phyloP scores from a whole-genome alignment of 2,329 filamentous ascomycete species.

The Metarhizium humberi region DNA sequence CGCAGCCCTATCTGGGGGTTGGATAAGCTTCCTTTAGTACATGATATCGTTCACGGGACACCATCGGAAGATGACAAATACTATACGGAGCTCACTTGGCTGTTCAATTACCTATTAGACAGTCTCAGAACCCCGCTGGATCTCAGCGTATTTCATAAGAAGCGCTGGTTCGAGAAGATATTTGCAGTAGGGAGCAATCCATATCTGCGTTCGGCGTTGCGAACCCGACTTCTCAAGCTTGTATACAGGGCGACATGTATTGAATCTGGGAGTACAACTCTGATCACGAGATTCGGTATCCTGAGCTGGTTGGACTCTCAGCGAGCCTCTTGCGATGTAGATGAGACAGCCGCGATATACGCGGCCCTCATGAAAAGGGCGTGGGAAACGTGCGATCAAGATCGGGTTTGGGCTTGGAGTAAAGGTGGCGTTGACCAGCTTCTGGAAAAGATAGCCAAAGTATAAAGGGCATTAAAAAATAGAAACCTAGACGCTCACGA shows the following conservation, averaged over 20 bases:
- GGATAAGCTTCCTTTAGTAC: constrained; percentile 63
- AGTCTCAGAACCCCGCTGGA: constrained; percentile 52
- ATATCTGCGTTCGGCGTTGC: constrained; percentile 48
- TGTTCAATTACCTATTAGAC: constrained; percentile 61
- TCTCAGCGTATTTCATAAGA: constrained; percentile 50
- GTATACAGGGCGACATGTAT: constrained; percentile 60
- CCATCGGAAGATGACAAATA: constrained; percentile 66
- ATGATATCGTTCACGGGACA: constrained; percentile 51
- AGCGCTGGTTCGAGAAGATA: constrained; percentile 65
- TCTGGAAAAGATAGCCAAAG: not conserved
- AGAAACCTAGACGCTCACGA: not conserved
- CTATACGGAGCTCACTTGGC: constrained; percentile 65
- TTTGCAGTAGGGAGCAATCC: constrained; percentile 61
- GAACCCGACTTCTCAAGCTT: constrained; percentile 50
- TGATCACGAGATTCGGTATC: constrained; percentile 67
- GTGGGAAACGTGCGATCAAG: constrained; percentile 56
- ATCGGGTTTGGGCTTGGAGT: constrained; percentile 60
- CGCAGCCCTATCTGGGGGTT: constrained; percentile 67
- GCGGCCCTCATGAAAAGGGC: constrained; percentile 47
- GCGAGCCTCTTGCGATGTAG: constrained; percentile 30
- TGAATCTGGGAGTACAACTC: constrained; percentile 65
- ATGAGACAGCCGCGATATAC: constrained; percentile 39
- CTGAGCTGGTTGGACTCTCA: constrained; percentile 66
- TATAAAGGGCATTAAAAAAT: not conserved
- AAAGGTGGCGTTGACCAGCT: constrained; percentile 32